Evolutionary conservation across 2,329 filamentous ascomycete species (phyloP).

Genomic region (Clarireedia sp.): DNA sequence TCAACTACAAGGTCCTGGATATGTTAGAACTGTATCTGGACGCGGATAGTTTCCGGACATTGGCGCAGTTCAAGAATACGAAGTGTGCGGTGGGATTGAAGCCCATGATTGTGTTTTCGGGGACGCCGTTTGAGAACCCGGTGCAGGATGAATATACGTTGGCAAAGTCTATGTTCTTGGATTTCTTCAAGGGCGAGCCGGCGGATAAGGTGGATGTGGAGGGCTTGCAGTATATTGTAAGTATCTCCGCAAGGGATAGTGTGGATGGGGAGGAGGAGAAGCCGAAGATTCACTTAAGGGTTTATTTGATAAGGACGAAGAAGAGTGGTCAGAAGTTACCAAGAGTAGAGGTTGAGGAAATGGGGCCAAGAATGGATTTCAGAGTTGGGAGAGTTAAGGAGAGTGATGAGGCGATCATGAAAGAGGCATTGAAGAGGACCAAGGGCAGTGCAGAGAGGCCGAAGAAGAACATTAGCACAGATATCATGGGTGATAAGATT

Average conservation of each 20-base stretch:
- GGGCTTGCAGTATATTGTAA: constrained; percentile 84
- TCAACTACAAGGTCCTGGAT: constrained; percentile 80
- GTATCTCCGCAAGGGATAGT: constrained; percentile 66
- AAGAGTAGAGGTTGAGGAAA: constrained; percentile 87
- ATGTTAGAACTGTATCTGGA: constrained; percentile 90
- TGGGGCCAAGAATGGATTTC: constrained; percentile 91
- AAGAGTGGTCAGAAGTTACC: constrained; percentile 81
- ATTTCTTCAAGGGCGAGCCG: constrained; percentile 81
- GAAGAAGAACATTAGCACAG: constrained; percentile 95
- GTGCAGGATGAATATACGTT: constrained; percentile 73
- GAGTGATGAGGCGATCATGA: constrained; percentile 70
- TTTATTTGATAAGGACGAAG: constrained; percentile 81
- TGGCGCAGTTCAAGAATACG: constrained; percentile 68
- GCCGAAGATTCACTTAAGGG: constrained; percentile 59
- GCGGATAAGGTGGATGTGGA: constrained; percentile 85
- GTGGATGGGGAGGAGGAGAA: constrained; percentile 39
- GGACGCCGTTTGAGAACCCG: constrained; percentile 77
- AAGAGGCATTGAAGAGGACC: constrained; percentile 83
- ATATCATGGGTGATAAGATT: constrained; percentile 91
- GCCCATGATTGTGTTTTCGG: constrained; percentile 86
- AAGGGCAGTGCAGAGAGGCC: constrained; percentile 66
- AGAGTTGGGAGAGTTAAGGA: constrained; percentile 72
- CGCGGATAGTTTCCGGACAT: constrained; percentile 58
- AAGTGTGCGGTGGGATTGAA: constrained; percentile 75
- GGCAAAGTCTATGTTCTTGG: constrained; percentile 78